Evolutionary conservation across 2,329 filamentous ascomycete genomes (phyloP).

Genomic region (Aspergillus awamori): DNA sequence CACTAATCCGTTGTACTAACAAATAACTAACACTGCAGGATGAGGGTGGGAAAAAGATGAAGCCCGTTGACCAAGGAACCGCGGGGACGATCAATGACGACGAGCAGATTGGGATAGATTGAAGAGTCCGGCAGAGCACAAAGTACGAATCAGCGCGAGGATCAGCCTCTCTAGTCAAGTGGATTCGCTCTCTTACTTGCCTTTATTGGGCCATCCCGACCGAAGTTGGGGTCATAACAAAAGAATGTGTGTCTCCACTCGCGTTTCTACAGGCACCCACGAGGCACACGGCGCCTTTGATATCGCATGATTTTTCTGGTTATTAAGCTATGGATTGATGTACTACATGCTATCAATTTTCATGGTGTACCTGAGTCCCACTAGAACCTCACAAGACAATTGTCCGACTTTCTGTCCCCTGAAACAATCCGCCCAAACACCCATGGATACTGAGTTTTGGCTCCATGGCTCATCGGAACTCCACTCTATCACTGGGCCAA

Average conservation of each 20-base stretch:
- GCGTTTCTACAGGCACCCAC: background rate
- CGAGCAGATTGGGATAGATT: background rate
- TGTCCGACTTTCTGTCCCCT: slow-evolving; percentile 7
- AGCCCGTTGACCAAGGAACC: slow-evolving; percentile 19
- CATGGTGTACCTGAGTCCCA: background rate
- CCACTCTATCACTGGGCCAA: slow-evolving; percentile 26
- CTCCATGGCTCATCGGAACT: slow-evolving; percentile 16
- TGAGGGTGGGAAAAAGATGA: background rate
- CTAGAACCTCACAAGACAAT: background rate
- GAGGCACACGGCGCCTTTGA: too few relatives aligned
- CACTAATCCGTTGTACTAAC: too few relatives aligned
- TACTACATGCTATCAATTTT: background rate
- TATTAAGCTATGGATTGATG: background rate
- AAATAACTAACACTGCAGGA: background rate
- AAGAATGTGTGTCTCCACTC: background rate
- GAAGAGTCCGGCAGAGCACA: background rate
- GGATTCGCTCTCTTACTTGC: background rate
- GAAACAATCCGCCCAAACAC: slow-evolving; percentile 11
- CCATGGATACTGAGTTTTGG: slow-evolving; percentile 12
- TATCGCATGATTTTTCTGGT: background rate
- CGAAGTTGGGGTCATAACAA: slow-evolving; percentile 9
- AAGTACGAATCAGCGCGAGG: background rate
- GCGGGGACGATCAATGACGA: slow-evolving; percentile 14
- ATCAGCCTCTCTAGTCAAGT: background rate
- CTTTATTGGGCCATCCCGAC: background rate